Conservation (phyloP, 1,284 basidiomycete species). For the Moesziomyces sp. region DNA sequence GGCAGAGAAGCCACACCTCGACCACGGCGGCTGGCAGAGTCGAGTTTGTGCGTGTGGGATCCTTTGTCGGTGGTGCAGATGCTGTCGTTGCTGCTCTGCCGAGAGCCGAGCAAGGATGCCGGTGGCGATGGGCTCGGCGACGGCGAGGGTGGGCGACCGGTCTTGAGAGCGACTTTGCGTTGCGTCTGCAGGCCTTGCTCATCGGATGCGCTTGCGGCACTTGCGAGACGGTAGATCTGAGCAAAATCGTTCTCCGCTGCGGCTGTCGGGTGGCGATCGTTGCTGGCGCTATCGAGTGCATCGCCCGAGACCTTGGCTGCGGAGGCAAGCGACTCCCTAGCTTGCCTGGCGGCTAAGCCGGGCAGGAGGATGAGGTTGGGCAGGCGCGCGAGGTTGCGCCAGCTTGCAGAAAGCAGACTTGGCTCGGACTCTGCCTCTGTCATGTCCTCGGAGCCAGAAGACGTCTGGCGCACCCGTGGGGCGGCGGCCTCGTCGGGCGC, state of each 20-base stretch:
- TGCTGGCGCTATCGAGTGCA: background rate
- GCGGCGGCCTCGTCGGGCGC: background rate
- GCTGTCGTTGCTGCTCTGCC: conserved; percentile 41
- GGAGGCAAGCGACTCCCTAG: conserved; percentile 22
- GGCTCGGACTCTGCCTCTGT: conserved; percentile 7
- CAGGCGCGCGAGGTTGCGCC: conserved; percentile 44
- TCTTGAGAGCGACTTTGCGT: conserved; percentile 25
- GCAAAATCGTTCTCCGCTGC: conserved; percentile 28
- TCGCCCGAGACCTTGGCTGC: conserved; percentile 10
- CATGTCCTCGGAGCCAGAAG: conserved; percentile 30
- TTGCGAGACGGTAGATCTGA: conserved; percentile 32
- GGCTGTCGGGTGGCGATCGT: background rate
- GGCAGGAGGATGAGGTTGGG: conserved; percentile 48
- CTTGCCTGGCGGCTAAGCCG: conserved; percentile 41
- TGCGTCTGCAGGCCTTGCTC: conserved; percentile 24
- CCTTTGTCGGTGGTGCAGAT: conserved; percentile 17
- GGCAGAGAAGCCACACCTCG: conserved; percentile 42
- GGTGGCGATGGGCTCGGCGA: conserved; percentile 40
- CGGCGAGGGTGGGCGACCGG: conserved; percentile 31
- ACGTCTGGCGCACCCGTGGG: conserved; percentile 20
- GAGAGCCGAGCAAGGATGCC: conserved; percentile 32
- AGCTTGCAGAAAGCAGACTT: conserved; percentile 43
- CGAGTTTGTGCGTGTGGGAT: background rate
- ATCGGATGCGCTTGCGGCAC: conserved; percentile 1
- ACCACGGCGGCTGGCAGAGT: conserved; percentile 9